Conservation (phyloP, 1,139 yeast species). For the Dujonia santamariae region DNA sequence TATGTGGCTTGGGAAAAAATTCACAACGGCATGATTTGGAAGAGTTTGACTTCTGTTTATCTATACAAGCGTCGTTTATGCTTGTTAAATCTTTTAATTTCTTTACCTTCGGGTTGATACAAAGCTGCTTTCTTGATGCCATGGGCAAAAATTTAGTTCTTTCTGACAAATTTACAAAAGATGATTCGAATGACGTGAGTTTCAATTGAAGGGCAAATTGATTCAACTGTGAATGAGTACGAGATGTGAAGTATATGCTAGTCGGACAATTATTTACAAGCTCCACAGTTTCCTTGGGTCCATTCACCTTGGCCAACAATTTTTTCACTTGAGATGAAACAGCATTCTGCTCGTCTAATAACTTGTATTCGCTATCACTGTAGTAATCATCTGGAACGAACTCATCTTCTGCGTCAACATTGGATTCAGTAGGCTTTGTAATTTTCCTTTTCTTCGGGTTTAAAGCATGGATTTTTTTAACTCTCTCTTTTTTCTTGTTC, state of each 20-base stretch:
- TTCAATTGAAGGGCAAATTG: slow-evolving; percentile 78
- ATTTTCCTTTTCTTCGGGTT: slow-evolving; percentile 7
- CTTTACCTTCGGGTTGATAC: slow-evolving; percentile 66
- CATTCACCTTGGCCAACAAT: slow-evolving; percentile 38
- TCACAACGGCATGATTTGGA: slow-evolving; percentile 39
- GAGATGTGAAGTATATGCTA: slow-evolving; percentile 64
- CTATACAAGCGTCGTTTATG: slow-evolving; percentile 81
- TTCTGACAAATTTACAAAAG: slow-evolving; percentile 40
- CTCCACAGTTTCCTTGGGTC: slow-evolving; percentile 14
- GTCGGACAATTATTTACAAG: slow-evolving; percentile 35
- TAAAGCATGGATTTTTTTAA: slow-evolving; percentile 3
- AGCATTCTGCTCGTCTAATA: slow-evolving; percentile 23
- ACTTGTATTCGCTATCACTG: slow-evolving; percentile 27
- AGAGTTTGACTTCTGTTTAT: slow-evolving; percentile 49
- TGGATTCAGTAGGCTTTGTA: slow-evolving; percentile 12
- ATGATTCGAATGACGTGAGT: slow-evolving; percentile 63
- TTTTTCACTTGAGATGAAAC: slow-evolving; percentile 43
- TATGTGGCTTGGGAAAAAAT: slow-evolving; percentile 39
- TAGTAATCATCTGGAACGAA: slow-evolving; percentile 41
- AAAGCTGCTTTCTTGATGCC: slow-evolving; percentile 83
- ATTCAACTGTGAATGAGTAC: slow-evolving; percentile 87
- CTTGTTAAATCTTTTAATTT: slow-evolving; percentile 46
- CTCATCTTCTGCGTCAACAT: slow-evolving; percentile 15
- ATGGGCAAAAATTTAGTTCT: slow-evolving; percentile 60
- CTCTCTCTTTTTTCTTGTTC: slow-evolving; percentile 10